Evolutionary conservation across 345 rosid species (phyloP).

Genomic region (Erodium maritimum): DNA sequence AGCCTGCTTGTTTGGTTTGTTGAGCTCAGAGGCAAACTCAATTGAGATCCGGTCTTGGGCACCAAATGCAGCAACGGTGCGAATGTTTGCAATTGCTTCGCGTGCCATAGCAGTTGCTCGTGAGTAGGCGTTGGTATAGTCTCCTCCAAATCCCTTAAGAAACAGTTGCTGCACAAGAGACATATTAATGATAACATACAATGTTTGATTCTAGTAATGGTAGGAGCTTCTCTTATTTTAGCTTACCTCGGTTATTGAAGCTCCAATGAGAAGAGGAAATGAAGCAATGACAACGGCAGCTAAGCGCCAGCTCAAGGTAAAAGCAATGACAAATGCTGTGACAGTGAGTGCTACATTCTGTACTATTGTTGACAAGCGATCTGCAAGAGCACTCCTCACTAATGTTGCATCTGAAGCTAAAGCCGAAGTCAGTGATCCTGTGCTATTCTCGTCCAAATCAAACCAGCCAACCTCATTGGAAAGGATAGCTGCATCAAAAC

Average conservation of each 20-base stretch:
- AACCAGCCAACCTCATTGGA: constrained; percentile 82
- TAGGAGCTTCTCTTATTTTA: background rate
- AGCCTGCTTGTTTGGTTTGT: constrained; percentile 44
- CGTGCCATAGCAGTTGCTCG: constrained; percentile 57
- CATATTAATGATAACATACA: background rate
- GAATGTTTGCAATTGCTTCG: constrained; percentile 63
- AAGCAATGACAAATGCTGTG: constrained; percentile 64
- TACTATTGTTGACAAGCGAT: constrained; percentile 64
- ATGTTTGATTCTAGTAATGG: background rate
- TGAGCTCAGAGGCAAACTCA: constrained; percentile 46
- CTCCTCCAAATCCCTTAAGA: constrained; percentile 76
- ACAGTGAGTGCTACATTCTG: constrained; percentile 65
- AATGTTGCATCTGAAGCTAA: constrained; percentile 75
- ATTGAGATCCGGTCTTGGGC: constrained; percentile 40
- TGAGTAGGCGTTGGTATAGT: constrained; percentile 42
- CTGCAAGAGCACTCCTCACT: constrained; percentile 69
- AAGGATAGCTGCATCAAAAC: constrained; percentile 55
- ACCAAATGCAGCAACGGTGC: constrained; percentile 64
- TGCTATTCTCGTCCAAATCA: constrained; percentile 67
- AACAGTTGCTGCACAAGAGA: constrained; percentile 47
- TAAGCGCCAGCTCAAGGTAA: constrained; percentile 63
- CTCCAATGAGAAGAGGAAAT: constrained; percentile 70
- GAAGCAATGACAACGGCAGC: constrained; percentile 66
- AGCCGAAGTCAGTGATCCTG: constrained; percentile 51
- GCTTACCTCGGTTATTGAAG: constrained; percentile 59